phyloP scores from a whole-genome alignment of 768 basidiomycete genomes.

The Grammothele lineata region DNA sequence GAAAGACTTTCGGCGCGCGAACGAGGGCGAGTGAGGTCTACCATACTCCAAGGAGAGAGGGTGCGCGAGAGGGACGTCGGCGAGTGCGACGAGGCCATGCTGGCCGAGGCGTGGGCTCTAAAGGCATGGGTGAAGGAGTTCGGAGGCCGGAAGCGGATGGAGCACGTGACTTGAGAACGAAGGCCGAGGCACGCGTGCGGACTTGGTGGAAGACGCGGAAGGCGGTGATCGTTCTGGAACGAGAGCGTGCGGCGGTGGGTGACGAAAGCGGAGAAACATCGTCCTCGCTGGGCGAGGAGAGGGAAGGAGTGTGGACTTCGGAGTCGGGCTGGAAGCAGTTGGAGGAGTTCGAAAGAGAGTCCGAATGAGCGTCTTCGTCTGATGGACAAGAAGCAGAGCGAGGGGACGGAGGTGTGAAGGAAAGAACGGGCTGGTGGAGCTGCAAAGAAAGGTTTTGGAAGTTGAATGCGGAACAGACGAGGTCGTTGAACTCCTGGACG shows the following conservation, averaged over 20 bases:
- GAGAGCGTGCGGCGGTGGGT: constrained; percentile 6
- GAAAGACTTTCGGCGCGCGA: constrained; percentile 11
- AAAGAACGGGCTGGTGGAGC: constrained; percentile 3
- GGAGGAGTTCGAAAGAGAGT: constrained; percentile 4
- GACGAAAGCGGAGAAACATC: constrained; percentile 2
- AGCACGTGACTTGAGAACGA: constrained; percentile 21
- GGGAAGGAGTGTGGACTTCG: constrained; percentile 3
- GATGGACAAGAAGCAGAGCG: not conserved
- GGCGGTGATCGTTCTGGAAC: constrained; percentile 16
- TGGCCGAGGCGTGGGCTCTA: constrained; percentile 12
- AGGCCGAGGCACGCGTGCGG: constrained; percentile 24
- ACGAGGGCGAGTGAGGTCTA: constrained; percentile 8
- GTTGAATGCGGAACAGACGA: constrained; percentile 25
- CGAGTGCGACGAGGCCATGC: constrained; percentile 10
- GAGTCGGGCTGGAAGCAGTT: constrained; percentile 15
- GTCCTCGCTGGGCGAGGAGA: constrained; percentile 4
- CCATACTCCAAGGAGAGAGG: constrained; percentile 11
- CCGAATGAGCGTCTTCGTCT: not conserved
- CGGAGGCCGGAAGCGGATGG: constrained; percentile 6
- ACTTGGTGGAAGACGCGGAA: constrained; percentile 21
- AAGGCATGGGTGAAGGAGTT: constrained; percentile 9
- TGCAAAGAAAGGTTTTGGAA: constrained; percentile 4
- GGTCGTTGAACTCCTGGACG: constrained; percentile 25
- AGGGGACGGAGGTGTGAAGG: constrained; percentile 4
- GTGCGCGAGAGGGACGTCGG: constrained; percentile 5